Percentiles rank a stretch among this genome's conserved stretches.
Evolutionary conservation across 352 stramenopile species (phyloP).

Genomic region (Globisporangium recalcitrans): DNA sequence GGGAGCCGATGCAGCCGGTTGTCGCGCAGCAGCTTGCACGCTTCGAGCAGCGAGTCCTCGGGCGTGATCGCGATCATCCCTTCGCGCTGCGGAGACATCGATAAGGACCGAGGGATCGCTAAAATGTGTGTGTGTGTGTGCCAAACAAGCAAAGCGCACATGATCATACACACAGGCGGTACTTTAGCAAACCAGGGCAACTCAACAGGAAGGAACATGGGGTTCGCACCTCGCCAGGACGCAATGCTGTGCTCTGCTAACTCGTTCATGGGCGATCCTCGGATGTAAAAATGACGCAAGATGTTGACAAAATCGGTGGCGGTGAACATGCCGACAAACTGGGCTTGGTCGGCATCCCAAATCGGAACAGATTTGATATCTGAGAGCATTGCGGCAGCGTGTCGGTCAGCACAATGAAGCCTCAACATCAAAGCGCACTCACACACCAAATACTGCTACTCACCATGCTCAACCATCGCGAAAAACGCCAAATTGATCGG

Average conservation of each 20-base stretch:
- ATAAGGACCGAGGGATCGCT: slow-evolving; percentile 87
- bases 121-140: slow-evolving; percentile 9
- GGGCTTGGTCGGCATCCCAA: slow-evolving; percentile 92
- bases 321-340: slow-evolving; percentile 97
- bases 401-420: background rate
- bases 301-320: slow-evolving; percentile 98
- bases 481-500: slow-evolving; percentile 99
- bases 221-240: slow-evolving; percentile 65
- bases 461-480: slow-evolving; percentile 97
- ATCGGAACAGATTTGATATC: slow-evolving; percentile 97
- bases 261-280: slow-evolving; percentile 87
- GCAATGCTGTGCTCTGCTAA: slow-evolving; percentile 83
- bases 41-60: slow-evolving; percentile 87
- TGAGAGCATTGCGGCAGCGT: slow-evolving; percentile 40
- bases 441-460: slow-evolving; percentile 13
- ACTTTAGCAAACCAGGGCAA: background rate
- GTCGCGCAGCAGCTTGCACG: slow-evolving; percentile 84
- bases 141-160: background rate
- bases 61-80: slow-evolving; percentile 82
- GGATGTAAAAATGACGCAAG: slow-evolving; percentile 91
- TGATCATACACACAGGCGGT: background rate
- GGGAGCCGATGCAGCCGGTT: slow-evolving; percentile 91
- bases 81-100: slow-evolving; percentile 50
- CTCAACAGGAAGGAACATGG: background rate
- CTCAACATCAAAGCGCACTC: background rate